These are phyloP conservation scores for Scedosporium boydii DNA, from an alignment of 2,329 filamentous ascomycete species.

Conservation along the genomic window DNA sequence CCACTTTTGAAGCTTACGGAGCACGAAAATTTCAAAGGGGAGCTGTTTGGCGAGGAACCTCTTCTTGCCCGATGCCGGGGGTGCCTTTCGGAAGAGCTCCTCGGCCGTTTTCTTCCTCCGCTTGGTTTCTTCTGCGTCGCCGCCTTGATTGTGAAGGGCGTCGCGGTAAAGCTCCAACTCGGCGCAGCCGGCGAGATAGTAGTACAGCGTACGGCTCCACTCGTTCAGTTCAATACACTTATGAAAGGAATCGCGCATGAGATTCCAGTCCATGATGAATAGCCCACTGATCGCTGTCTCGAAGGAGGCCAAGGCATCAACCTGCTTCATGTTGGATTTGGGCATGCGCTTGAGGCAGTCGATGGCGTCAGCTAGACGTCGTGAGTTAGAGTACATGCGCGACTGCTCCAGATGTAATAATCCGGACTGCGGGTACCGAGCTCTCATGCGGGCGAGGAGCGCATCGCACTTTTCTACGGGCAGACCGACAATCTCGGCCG, in stretches of 20 bases:
- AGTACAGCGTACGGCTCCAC: conserved; percentile 85
- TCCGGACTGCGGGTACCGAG: conserved; percentile 68
- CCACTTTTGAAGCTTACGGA: conserved; percentile 82
- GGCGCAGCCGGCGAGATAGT: conserved; percentile 72
- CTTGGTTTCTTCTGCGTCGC: conserved; percentile 34
- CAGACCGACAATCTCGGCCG: conserved; percentile 57
- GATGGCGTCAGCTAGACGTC: conserved; percentile 58
- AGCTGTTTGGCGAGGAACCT: conserved; percentile 82
- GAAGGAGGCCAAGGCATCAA: conserved; percentile 76
- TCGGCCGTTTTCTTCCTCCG: conserved; percentile 55
- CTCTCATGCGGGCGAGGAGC: conserved; percentile 65
- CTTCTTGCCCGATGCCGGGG: conserved; percentile 71
- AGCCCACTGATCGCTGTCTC: conserved; percentile 72
- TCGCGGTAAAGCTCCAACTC: conserved; percentile 76
- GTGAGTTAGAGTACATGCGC: conserved; percentile 59
- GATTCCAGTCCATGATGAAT: conserved; percentile 67
- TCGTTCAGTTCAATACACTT: conserved; percentile 71
- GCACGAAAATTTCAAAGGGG: conserved; percentile 80
- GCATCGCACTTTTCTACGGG: conserved; percentile 57
- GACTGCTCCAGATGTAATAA: conserved; percentile 88
- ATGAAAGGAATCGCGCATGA: conserved; percentile 66
- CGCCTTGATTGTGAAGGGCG: conserved; percentile 28
- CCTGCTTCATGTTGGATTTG: conserved; percentile 66
- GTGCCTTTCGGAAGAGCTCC: conserved; percentile 61
- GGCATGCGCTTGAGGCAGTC: conserved; percentile 49